These are phyloP conservation scores for Trametes maxima DNA, from an alignment of 768 basidiomycete genomes.

Conservation along the genomic window DNA sequence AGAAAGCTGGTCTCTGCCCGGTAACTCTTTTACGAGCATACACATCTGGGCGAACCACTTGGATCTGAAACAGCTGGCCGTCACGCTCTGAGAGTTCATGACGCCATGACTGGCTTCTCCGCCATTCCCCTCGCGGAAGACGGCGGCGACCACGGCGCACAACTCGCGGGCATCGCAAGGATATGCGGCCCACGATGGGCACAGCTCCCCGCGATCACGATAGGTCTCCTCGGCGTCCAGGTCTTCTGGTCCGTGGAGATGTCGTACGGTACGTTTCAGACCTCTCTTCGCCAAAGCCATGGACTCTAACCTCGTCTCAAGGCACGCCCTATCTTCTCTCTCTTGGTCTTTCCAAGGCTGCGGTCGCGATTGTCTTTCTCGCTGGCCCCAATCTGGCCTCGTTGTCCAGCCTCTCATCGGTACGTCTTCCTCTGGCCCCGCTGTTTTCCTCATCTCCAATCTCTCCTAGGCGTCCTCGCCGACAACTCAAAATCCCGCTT, in stretches of 20 bases:
- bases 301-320: slow-evolving; percentile 23
- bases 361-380: slow-evolving; percentile 89
- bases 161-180: slow-evolving; percentile 55
- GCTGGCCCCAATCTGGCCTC: slow-evolving; percentile 91
- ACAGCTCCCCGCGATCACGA: slow-evolving; percentile 68
- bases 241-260: slow-evolving; percentile 95
- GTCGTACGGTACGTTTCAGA: slow-evolving; percentile 64
- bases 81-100: background rate
- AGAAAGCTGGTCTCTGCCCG: no score
- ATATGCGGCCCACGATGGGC: slow-evolving; percentile 71
- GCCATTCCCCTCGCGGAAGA: slow-evolving; percentile 49
- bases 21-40: no score
- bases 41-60: no score
- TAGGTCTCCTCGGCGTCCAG: slow-evolving; percentile 83
- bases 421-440: slow-evolving; percentile 25
- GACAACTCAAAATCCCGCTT: slow-evolving; percentile 84
- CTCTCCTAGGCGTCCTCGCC: slow-evolving; percentile 58
- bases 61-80: no score
- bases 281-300: background rate
- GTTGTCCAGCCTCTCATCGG: slow-evolving; percentile 91
- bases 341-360: slow-evolving; percentile 82
- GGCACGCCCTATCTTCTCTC: slow-evolving; percentile 90
- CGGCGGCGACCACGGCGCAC: slow-evolving; percentile 39
- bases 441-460: background rate
- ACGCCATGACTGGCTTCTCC: slow-evolving; percentile 54